phyloP scores from a whole-genome alignment of 169 alveolate genomes.

The Blepharisma undulans region DNA sequence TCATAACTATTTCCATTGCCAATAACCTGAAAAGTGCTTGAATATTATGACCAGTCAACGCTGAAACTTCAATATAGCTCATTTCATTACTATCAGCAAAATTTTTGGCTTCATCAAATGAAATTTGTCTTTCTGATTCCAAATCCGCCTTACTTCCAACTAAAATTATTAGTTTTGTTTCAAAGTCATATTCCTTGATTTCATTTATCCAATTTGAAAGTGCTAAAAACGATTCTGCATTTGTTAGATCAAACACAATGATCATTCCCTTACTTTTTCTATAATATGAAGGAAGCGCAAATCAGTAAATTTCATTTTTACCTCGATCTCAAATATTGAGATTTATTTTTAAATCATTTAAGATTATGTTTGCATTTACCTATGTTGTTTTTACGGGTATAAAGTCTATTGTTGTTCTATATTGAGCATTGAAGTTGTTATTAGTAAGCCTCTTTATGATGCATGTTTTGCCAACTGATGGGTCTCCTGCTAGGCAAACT shows the following conservation, averaged over 20 bases:
- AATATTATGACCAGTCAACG: background rate
- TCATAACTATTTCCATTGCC: no score
- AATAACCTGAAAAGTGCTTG: background rate
- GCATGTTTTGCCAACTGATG: conserved; percentile 97
- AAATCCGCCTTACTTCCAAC: conserved; percentile 97
- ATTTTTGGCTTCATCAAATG: background rate
- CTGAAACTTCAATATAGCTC: conserved; percentile 2
- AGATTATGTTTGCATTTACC: conserved; percentile 85
- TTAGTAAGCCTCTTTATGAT: conserved; percentile 94
- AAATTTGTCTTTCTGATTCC: conserved; percentile 66
- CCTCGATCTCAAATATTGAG: conserved; percentile 97
- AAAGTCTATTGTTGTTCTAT: conserved; percentile 96
- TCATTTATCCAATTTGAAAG: conserved; percentile 95
- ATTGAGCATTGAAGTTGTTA: conserved; percentile 92
- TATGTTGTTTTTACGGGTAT: conserved; percentile 93
- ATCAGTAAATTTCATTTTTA: conserved; percentile 95
- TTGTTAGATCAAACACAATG: conserved; percentile 95
- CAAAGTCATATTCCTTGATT: conserved; percentile 92
- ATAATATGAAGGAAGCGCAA: conserved; percentile 96
- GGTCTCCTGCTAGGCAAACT: conserved; percentile 90
- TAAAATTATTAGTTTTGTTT: conserved; percentile 87
- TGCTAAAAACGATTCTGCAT: conserved; percentile 92
- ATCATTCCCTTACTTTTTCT: conserved; percentile 99
- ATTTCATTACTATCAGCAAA: background rate
- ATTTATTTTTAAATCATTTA: conserved; percentile 89